Base-by-base conservation (phyloP, 306 rosid species). In the Parietaria judaica region DNA sequence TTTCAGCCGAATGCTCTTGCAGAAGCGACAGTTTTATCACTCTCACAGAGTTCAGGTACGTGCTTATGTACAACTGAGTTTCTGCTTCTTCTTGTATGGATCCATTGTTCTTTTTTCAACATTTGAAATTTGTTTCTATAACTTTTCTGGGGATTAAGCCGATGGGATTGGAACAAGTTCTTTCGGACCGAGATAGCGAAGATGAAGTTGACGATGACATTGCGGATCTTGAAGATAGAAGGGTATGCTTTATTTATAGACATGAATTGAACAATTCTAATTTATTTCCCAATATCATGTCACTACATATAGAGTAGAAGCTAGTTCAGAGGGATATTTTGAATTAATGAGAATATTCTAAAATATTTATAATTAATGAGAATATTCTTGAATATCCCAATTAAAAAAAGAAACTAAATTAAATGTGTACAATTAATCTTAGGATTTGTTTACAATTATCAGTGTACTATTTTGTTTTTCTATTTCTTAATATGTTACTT, bases 21-120 rank as follows among this genome's bases (percentile, higher is more conserved):
- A 86, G 83, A 92, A 92, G 71, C 85, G 99, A 72, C 96, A 82
- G 76, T 92, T 92, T 80, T 92, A 83, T 84, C 99, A 92, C 78
- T 92, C 99, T 36, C 99, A 92, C 66, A 82, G 99, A 73, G 99
- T 92, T 75, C 99, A 92, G 99, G 99, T 88, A 73, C 72, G 70
- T 41, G 45, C 6, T n/a, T n/a, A 41, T 41, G 1, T 5, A 41
- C 7, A 58, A 64, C 15, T 70, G 45, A 44, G 36, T 15, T 13
- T 35, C 13, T 14, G 35, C 38, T 54, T 46, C 13, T 54, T 54
- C 45, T 41, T 41, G 45, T 41, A 41, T 41, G 9, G 0, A 1
- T 41, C 45, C 9, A 5, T 35, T 0, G 11, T 2, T 45, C 6
- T 41, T 14, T 38, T 59, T 66, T 9, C 31, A 11, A 14, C 1